Conservation (phyloP, 306 rosid species). For the Dicorynia guianensis region DNA sequence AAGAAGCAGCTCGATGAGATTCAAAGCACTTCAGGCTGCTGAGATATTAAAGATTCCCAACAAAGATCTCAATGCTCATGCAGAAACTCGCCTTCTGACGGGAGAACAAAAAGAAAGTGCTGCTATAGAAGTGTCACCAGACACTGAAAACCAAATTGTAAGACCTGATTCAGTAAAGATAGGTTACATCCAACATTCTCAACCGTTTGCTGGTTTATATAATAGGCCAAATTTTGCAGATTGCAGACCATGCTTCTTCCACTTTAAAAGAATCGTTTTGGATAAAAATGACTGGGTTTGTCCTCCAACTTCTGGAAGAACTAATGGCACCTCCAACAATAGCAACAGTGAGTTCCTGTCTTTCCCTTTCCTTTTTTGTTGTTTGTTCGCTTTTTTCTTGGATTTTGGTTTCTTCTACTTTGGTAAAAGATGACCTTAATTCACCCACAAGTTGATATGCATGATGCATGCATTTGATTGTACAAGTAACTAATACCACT, state of each 20-base stretch:
- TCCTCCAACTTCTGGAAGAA: slow-evolving; percentile 55
- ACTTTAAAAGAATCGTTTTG: slow-evolving; percentile 39
- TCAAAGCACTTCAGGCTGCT: slow-evolving; percentile 60
- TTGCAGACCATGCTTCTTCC: slow-evolving; percentile 42
- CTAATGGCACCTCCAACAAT: slow-evolving; percentile 81
- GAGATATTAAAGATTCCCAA: slow-evolving; percentile 52
- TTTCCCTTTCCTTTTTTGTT: neutral
- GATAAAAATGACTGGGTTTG: slow-evolving; percentile 43
- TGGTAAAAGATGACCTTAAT: slow-evolving; percentile 26
- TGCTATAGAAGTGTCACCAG: slow-evolving; percentile 38
- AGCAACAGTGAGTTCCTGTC: slow-evolving; percentile 67
- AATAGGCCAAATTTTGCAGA: slow-evolving; percentile 41
- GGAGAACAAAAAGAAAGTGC: slow-evolving; percentile 41
- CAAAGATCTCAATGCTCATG: slow-evolving; percentile 48
- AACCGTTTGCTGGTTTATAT: too few species aligned
- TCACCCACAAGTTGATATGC: neutral
- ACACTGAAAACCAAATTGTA: slow-evolving; percentile 55
- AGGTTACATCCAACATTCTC: too few species aligned
- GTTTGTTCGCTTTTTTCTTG: neutral
- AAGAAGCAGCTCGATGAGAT: slow-evolving; percentile 50
- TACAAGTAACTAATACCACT: neutral
- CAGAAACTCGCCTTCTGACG: slow-evolving; percentile 63
- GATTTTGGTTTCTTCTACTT: slow-evolving; percentile 10
- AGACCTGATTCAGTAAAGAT: slow-evolving; percentile 28
- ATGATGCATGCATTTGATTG: neutral